Percentiles rank a stretch among this genome's conserved stretches.
phyloP scores from a whole-genome alignment of 805 yeast genomes.

The Sungouiella thailandica region DNA sequence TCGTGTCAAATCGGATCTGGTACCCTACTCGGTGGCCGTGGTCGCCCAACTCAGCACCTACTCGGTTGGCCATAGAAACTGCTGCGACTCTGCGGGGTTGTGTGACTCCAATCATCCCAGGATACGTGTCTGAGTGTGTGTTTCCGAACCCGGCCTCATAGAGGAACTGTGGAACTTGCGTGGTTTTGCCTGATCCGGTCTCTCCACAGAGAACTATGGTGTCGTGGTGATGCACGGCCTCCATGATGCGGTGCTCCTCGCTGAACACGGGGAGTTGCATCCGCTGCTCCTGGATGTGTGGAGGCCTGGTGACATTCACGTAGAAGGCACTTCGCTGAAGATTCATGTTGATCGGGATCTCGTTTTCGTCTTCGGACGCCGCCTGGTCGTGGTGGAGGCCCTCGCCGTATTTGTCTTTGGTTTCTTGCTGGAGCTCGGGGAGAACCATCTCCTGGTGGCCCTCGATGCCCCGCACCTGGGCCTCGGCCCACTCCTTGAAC shows the following conservation, averaged over 20 bases:
- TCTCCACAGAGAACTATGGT: conserved; percentile 93
- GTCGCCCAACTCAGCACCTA: conserved; percentile 68
- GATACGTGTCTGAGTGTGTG: conserved; percentile 45
- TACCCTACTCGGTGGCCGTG: conserved; percentile 69
- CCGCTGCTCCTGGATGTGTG: conserved; percentile 62
- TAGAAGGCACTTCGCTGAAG: conserved; percentile 56
- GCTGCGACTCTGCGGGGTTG: conserved; percentile 96
- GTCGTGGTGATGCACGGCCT: conserved; percentile 88
- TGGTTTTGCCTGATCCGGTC: conserved; percentile 98
- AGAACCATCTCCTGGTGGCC: conserved; percentile 45
- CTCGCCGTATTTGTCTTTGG: conserved; percentile 47
- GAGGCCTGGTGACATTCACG: conserved; percentile 63
- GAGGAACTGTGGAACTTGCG: conserved; percentile 95
- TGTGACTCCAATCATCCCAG: conserved; percentile 95
- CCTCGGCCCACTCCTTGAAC: conserved; percentile 87
- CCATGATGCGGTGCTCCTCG: conserved; percentile 93
- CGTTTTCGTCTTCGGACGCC: conserved; percentile 52
- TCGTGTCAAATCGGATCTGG: conserved; percentile 78
- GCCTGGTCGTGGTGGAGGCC: conserved; percentile 58
- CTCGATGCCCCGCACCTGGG: conserved; percentile 58
- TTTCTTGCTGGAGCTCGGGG: conserved; percentile 43
- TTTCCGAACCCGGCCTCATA: conserved; percentile 90
- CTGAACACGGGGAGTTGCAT: conserved; percentile 79
- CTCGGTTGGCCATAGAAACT: conserved; percentile 84
- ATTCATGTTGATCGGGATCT: conserved; percentile 52